These are phyloP conservation scores for Albifimbria verrucaria DNA, from an alignment of 2,329 filamentous ascomycete species.

Conservation along the genomic window DNA sequence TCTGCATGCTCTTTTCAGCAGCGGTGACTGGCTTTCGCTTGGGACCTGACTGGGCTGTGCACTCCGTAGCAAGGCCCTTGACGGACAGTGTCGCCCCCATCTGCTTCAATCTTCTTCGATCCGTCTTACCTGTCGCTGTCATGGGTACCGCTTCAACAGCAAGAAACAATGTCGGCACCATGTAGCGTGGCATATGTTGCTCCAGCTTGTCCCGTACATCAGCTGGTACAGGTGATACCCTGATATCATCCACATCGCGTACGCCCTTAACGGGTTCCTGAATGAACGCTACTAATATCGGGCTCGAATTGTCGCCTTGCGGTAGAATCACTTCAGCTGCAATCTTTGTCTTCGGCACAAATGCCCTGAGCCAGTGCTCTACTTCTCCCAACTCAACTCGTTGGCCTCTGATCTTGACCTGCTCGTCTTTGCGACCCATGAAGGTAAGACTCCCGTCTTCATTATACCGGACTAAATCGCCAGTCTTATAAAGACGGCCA, in stretches of 20 bases:
- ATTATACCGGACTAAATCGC: conserved; percentile 21
- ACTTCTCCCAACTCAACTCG: conserved; percentile 39
- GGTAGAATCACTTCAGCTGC: not conserved
- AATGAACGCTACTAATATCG: no score
- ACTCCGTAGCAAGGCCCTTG: not conserved
- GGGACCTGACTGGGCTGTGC: not conserved
- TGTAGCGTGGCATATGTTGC: conserved; percentile 4
- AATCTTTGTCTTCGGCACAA: not conserved
- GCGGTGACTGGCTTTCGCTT: not conserved
- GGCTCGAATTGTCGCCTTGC: no score
- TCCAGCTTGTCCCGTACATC: no score
- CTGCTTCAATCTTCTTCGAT: not conserved
- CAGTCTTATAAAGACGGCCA: conserved; percentile 17
- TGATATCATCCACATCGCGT: no score
- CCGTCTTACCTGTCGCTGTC: not conserved
- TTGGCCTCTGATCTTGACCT: conserved; percentile 56
- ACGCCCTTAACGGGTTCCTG: no score
- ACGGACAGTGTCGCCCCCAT: not conserved
- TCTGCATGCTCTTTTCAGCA: not conserved
- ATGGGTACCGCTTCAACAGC: not conserved
- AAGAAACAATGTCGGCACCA: not conserved
- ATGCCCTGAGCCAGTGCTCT: conserved; percentile 1
- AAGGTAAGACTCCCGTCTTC: conserved; percentile 34
- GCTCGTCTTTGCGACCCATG: conserved; percentile 49
- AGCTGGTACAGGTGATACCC: no score